A percentile compares a stretch with the other conserved stretches of the same genome.
These are phyloP conservation scores for Tritrichomonas musculus DNA, from an alignment of 208 protist genomes.

Conservation along the genomic window DNA sequence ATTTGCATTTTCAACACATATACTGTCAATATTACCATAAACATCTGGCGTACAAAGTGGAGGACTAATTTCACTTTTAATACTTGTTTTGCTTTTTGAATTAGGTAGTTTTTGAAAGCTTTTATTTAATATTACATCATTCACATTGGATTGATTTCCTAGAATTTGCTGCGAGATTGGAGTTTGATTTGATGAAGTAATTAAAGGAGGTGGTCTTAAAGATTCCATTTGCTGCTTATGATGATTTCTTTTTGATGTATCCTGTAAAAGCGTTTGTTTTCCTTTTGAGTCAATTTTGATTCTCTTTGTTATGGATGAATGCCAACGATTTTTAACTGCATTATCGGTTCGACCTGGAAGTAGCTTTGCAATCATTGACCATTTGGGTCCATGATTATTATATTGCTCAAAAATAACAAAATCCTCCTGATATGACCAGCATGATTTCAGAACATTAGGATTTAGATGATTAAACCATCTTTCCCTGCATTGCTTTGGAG, in stretches of 20 bases:
- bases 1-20: too few species aligned
- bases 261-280: not conserved
- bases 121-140: too few species aligned
- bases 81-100: too few species aligned
- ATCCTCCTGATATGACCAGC: constrained; percentile 3
- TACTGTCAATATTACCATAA: too few species aligned
- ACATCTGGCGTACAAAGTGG: too few species aligned
- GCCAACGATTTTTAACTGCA: not conserved
- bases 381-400: not conserved
- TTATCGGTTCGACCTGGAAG: not conserved
- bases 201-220: too few species aligned
- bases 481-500: not conserved
- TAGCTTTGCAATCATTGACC: not conserved
- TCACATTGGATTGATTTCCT: too few species aligned
- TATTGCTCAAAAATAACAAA: not conserved
- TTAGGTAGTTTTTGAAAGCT: too few species aligned
- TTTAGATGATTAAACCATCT: constrained; percentile 31
- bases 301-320: not conserved
- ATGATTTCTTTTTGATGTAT: not conserved
- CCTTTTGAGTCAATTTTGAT: not conserved
- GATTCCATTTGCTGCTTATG: too few species aligned
- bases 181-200: too few species aligned
- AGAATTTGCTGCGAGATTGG: too few species aligned
- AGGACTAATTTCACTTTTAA: too few species aligned
- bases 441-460: not conserved